A percentile compares a stretch with the other conserved stretches of the same genome.
Conservation (phyloP, 495 filamentous ascomycete species). For the Podospora pseudoanserina region DNA sequence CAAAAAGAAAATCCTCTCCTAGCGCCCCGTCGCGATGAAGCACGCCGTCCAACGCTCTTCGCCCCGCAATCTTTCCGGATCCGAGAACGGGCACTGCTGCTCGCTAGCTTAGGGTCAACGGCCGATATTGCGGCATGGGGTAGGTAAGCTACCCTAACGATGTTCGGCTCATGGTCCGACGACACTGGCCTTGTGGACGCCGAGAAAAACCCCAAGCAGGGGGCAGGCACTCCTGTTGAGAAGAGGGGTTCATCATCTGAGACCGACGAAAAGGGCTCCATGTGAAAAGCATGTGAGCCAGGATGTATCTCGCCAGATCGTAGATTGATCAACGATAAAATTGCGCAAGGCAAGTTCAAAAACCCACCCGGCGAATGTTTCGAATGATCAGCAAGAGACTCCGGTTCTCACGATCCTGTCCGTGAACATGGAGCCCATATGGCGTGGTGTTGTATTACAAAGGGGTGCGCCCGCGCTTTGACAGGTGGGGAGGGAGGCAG, state of each 20-base stretch:
- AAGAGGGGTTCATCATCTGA: neutral
- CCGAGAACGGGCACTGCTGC: neutral
- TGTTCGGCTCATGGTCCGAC: conserved; percentile 6
- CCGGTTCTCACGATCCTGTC: neutral
- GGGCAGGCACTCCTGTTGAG: neutral
- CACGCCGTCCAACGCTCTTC: neutral
- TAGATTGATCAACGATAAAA: neutral
- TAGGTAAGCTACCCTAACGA: neutral
- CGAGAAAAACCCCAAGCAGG: neutral
- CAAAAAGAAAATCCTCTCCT: neutral
- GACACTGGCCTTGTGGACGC: neutral
- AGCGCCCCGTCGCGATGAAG: neutral
- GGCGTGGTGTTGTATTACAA: neutral
- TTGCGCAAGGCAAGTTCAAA: neutral
- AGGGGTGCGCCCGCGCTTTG: neutral
- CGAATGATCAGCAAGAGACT: neutral
- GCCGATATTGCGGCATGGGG: neutral
- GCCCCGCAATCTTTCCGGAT: neutral
- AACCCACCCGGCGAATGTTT: neutral
- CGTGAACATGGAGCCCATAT: neutral
- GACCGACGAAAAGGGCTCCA: neutral
- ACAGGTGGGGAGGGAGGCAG: neutral
- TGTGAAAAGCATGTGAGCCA: neutral
- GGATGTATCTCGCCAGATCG: neutral
- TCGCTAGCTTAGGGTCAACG: neutral